Evolutionary conservation across 257 asterid genomes (phyloP), one percentile per base, ranked within the genome.

Genomic region (Nicotiana benthamiana): DNA sequence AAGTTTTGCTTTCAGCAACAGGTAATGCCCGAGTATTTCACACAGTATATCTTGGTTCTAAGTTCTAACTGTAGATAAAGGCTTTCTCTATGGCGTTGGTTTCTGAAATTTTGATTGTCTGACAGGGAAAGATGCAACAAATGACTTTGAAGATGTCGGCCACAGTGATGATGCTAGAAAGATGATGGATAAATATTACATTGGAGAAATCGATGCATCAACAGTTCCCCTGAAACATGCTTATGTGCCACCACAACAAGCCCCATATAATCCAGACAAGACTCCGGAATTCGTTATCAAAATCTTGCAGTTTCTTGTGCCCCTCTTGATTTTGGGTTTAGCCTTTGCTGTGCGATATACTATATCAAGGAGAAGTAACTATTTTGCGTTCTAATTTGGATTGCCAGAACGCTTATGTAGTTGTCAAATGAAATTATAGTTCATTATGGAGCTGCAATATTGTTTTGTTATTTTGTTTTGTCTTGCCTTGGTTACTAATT

Each of bases 121-220:
- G 36, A 46, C 74, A 83, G 86, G 84, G 61, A 84, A 83, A 77
- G 86, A 84, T 80, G 86, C 84, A 43, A 80, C 84, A 2, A 80
- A 80, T 43, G 86, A 84, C 79, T 84, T 83, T 56, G 84, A 82
- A 64, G 84, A 82, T 64, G 81, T 82, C 9, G 77, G 82, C 61
- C 84, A 82, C 30, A 82, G 78, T 54, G 81, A 82, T 76, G 64
- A 68, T 22, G 84, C 84, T 64, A 61, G 81, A 40, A 68, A 75
- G 51, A 62, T 75, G 84, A 81, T 81, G 81, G 66, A 75, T 20
- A 75, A 81, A 54, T 74, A 74, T 48, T 75, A 62, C 76, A 75
- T 82, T 20, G 84, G 77, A 48, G 84, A 82, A 12, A 30, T 82
- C 15, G 84, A 82, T 13, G n/a, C n/a, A 12, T 76, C 80, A 70